Evolutionary conservation across 371 early-diverging fungal genomes (phyloP), one percentile per base, ranked within the genome.

Genomic region (Rozella allomycis): DNA sequence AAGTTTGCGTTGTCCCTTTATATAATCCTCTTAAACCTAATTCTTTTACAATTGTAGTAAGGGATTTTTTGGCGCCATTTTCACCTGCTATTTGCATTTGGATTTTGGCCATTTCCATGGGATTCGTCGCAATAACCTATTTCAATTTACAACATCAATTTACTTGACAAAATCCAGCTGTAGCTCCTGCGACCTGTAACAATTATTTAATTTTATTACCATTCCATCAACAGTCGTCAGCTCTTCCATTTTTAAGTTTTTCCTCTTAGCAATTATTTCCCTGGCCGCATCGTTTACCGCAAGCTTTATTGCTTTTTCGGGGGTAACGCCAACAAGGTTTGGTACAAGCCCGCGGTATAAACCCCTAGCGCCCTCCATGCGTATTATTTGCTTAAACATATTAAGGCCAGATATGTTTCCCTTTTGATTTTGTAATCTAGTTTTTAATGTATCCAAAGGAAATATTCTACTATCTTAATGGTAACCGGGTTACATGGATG

Each of bases 371-470:
- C 28, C 14, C 5, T 35, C 33, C 26, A 47, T 50, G 2, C 37
- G 43, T 26, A 50, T 51, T 19, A 53, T 54, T 31, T 54, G 58
- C 39, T 59, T 58, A 30, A 59, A 43, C 8, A 8, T 16, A 3
- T 30, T 28, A 25, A 33, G 30, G 32, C 38, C 34, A 22, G 39
- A 45, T 19, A 35, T 5, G 9, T n/a, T 4, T 31, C 23, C 23
- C 23, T 28, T 28, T 28, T 28, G 28, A 12, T 28, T 28, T 28
- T 28, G 28, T 16, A 28, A 11, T 33, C 60, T 54, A 31, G 64
- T 68, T 43, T 67, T 68, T 23, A 60, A 55, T 49, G 65, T 61
- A 46, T 62, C 69, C 13, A 70, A 46, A 10, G 70, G 70, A 32
- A 60, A 70, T 26, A 70, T 58, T 22, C n/a, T n/a, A n/a, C n/a